These are phyloP conservation scores for Fusarium nodosum DNA, from an alignment of 2,329 filamentous ascomycete species.

Conservation along the genomic window DNA sequence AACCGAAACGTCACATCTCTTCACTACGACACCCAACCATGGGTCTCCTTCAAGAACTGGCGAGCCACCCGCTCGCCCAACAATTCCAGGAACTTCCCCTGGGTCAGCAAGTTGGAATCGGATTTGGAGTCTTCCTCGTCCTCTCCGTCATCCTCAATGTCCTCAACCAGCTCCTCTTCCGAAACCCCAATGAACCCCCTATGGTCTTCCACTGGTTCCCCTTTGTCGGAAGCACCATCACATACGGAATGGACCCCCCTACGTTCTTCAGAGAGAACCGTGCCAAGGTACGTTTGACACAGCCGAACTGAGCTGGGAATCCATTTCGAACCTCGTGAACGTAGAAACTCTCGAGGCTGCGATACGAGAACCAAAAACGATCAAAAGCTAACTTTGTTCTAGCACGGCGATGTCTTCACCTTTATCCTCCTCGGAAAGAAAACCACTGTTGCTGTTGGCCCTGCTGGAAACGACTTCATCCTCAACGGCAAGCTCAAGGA, in stretches of 20 bases:
- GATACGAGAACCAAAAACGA: constrained; percentile 9
- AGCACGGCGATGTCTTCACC: constrained; percentile 92
- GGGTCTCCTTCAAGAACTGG: constrained; percentile 68
- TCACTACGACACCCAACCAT: constrained; percentile 55
- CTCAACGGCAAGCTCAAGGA: constrained; percentile 92
- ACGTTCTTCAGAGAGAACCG: constrained; percentile 83
- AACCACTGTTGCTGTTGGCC: constrained; percentile 87
- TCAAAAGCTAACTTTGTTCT: constrained; percentile 22
- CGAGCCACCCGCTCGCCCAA: constrained; percentile 63
- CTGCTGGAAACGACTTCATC: constrained; percentile 89
- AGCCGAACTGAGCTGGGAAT: neutral
- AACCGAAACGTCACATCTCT: constrained; percentile 12
- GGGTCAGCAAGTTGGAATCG: constrained; percentile 62
- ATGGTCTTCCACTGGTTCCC: constrained; percentile 86
- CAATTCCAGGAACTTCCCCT: constrained; percentile 64
- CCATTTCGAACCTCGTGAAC: neutral
- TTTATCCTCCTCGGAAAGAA: constrained; percentile 90
- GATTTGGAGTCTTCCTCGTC: constrained; percentile 60
- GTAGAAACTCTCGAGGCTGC: neutral
- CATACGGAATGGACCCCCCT: constrained; percentile 95
- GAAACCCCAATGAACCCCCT: constrained; percentile 84
- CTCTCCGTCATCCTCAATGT: constrained; percentile 82
- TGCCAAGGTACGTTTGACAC: constrained; percentile 72
- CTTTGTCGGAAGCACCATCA: constrained; percentile 89
- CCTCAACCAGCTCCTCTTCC: constrained; percentile 81